Evolutionary conservation across 352 stramenopile genomes (phyloP).

Genomic region (Phytopythium sindhum): DNA sequence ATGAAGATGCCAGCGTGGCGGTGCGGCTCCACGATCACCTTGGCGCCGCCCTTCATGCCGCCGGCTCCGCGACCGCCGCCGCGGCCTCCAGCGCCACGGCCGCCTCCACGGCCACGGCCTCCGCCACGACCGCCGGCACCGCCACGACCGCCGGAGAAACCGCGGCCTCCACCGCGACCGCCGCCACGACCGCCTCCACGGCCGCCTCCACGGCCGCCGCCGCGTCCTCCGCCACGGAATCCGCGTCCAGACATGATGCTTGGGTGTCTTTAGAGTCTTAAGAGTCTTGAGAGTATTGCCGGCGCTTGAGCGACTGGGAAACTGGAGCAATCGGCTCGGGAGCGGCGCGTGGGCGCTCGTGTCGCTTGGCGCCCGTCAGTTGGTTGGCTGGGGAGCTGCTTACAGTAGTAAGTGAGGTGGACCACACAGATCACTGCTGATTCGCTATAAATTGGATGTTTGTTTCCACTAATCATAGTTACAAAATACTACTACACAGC

Average conservation of each 20-base stretch:
- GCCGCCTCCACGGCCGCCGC: constrained; percentile 41
- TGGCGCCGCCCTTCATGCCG: constrained; percentile 94
- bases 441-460: background rate
- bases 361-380: background rate
- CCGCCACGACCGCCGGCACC: constrained; percentile 37
- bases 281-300: background rate
- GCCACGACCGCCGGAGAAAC: constrained; percentile 45
- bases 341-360: background rate
- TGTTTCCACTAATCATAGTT: constrained; percentile 1
- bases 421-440: background rate
- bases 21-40: constrained; percentile 98
- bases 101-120: constrained; percentile 35
- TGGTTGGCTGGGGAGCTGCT: background rate
- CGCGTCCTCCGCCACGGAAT: constrained; percentile 44
- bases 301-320: background rate
- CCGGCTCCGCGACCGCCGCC: constrained; percentile 59
- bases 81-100: constrained; percentile 53
- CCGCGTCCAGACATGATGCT: constrained; percentile 52
- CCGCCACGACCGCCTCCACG: constrained; percentile 33
- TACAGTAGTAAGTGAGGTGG: background rate
- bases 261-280: constrained; percentile 9
- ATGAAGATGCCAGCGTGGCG: constrained; percentile 99
- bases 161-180: constrained; percentile 38
- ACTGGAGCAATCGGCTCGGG: too few relatives aligned
- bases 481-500: too few relatives aligned